Conservation (phyloP, 1,284 basidiomycete genomes). For the Microbotryum lychnidis-dioicae region DNA sequence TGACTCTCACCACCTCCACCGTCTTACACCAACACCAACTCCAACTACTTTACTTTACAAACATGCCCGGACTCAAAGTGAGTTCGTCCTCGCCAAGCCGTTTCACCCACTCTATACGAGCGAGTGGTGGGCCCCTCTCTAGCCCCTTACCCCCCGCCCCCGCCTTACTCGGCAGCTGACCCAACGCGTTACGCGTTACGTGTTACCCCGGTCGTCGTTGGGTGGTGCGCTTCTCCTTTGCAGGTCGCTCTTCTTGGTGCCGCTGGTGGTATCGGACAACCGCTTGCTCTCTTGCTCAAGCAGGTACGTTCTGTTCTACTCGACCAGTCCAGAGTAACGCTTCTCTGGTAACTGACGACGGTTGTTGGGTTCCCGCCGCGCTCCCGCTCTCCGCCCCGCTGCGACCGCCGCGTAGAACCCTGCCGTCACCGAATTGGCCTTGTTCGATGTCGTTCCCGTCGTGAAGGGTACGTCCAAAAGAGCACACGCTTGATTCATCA, state of each 20-base stretch:
- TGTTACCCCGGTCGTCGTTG: too few relatives aligned
- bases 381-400: constrained; percentile 34
- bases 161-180: too few relatives aligned
- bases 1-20: not conserved
- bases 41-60: not conserved
- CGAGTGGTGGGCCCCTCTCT: too few relatives aligned
- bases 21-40: too few relatives aligned
- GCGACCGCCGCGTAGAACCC: constrained; percentile 21
- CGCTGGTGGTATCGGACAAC: constrained; percentile 64
- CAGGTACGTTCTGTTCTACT: constrained; percentile 43
- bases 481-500: not conserved
- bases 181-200: too few relatives aligned
- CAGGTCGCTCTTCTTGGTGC: constrained; percentile 31
- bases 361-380: not conserved
- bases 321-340: not conserved
- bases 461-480: constrained; percentile 59
- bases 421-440: constrained; percentile 52
- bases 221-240: too few relatives aligned
- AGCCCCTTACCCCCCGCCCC: too few relatives aligned
- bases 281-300: constrained; percentile 83
- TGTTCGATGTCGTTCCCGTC: constrained; percentile 96
- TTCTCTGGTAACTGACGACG: too few relatives aligned
- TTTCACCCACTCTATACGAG: too few relatives aligned
- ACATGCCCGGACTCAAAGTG: constrained; percentile 1
- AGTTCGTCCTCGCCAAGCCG: not conserved